A percentile compares a stretch with the other conserved stretches of the same genome.
phyloP scores from a whole-genome alignment of 305 asterid species.

The Rubia tinctorum region DNA sequence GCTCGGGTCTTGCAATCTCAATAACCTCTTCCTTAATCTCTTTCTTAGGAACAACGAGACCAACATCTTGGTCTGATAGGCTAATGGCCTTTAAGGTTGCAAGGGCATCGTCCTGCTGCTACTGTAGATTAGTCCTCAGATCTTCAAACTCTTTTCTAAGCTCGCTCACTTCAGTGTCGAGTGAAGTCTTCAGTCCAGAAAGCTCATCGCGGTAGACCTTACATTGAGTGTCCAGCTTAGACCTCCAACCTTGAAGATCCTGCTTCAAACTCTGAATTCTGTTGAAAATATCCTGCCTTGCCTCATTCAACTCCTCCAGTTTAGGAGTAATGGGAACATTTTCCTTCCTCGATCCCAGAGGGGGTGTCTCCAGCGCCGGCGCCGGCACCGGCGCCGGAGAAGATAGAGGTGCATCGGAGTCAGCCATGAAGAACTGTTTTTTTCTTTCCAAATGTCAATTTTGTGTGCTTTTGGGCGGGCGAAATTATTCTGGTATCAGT shows the following conservation, averaged over 20 bases:
- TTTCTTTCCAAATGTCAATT: too few species aligned
- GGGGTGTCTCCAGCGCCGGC: too few species aligned
- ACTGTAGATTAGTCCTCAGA: slow-evolving; percentile 74
- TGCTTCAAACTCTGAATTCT: slow-evolving; percentile 80
- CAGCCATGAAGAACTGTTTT: slow-evolving; percentile 35
- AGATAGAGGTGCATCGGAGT: slow-evolving; percentile 39
- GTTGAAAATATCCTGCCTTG: slow-evolving; percentile 73
- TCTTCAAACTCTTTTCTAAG: slow-evolving; percentile 73
- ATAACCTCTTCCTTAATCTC: slow-evolving; percentile 31
- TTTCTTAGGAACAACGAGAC: slow-evolving; percentile 25
- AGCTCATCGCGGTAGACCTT: background rate
- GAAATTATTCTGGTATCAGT: too few species aligned
- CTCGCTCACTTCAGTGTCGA: background rate
- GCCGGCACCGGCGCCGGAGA: slow-evolving; percentile 12
- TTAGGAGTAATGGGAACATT: slow-evolving; percentile 59
- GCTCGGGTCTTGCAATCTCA: slow-evolving; percentile 22
- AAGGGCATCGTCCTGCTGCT: slow-evolving; percentile 94
- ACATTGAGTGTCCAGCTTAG: background rate
- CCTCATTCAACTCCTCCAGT: slow-evolving; percentile 77
- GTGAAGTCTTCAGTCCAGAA: background rate
- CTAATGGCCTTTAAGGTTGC: slow-evolving; percentile 60
- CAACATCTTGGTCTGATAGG: slow-evolving; percentile 46
- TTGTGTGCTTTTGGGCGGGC: too few species aligned
- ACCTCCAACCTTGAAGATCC: slow-evolving; percentile 30
- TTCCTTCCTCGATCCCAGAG: slow-evolving; percentile 48